phyloP scores from a whole-genome alignment of 73 alveolate species.

The Symbiodinium natans region DNA sequence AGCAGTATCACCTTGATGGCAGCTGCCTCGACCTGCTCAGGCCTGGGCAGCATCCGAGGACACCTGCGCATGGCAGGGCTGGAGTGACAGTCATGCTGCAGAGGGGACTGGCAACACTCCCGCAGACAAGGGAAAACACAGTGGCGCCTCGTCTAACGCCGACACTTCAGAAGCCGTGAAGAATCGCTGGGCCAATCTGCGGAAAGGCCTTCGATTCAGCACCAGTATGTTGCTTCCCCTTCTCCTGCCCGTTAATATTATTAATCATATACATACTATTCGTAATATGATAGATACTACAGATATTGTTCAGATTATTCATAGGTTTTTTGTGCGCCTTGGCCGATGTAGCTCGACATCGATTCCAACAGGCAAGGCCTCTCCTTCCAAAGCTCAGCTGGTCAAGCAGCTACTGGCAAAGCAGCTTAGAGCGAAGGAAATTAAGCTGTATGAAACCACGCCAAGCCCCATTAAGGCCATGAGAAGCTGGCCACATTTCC shows the following conservation, averaged over 20 bases:
- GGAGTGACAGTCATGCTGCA: too few species aligned
- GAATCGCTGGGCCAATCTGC: background rate
- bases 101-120: background rate
- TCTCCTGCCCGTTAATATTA: too few species aligned
- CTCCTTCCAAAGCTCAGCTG: background rate
- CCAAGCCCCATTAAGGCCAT: too few species aligned
- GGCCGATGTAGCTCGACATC: slow-evolving; percentile 17
- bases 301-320: too few species aligned
- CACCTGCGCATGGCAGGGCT: background rate
- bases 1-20: too few species aligned
- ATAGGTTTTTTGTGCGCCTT: background rate
- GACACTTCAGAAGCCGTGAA: background rate
- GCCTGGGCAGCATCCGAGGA: background rate
- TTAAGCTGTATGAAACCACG: too few species aligned
- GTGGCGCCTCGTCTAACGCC: background rate
- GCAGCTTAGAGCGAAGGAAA: too few species aligned
- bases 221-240: too few species aligned
- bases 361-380: background rate
- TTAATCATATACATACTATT: too few species aligned
- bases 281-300: too few species aligned
- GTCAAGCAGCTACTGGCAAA: too few species aligned
- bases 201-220: background rate
- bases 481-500: too few species aligned
- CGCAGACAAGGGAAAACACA: background rate
- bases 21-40: background rate